Evolutionary conservation across 2,329 filamentous ascomycete species (phyloP).

Genomic region (Leptographium radiaticola): DNA sequence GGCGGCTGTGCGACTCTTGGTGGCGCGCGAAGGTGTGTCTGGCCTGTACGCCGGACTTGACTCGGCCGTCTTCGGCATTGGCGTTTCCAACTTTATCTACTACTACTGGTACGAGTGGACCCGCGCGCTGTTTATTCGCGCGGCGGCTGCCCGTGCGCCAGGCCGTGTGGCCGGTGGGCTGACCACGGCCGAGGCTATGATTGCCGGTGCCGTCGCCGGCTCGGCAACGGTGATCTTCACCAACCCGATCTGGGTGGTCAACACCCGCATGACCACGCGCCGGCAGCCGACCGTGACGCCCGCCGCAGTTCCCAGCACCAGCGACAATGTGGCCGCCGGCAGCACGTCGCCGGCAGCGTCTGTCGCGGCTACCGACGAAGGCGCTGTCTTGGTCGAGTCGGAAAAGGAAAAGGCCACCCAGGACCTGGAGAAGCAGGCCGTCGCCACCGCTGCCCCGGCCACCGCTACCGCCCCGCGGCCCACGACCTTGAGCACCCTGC

Average conservation of each 20-base stretch:
- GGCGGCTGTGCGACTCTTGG: conserved; percentile 70
- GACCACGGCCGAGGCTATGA: conserved; percentile 86
- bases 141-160: conserved; percentile 42
- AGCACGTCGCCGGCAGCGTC: background rate
- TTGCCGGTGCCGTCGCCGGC: conserved; percentile 85
- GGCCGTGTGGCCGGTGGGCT: conserved; percentile 69
- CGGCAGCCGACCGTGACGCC: conserved; percentile 34
- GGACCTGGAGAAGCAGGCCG: conserved; percentile 14
- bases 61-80: conserved; percentile 92
- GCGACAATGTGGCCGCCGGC: conserved; percentile 11
- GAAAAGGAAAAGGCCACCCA: conserved; percentile 16
- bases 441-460: background rate
- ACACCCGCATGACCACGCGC: conserved; percentile 93
- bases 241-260: conserved; percentile 98
- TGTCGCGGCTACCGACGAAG: conserved; percentile 5
- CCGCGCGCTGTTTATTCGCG: conserved; percentile 69
- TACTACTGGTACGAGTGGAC: conserved; percentile 99
- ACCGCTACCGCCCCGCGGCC: conserved; percentile 31
- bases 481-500: conserved; percentile 68
- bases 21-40: conserved; percentile 77
- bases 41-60: conserved; percentile 90
- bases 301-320: conserved; percentile 5
- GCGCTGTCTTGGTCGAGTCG: conserved; percentile 4
- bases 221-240: conserved; percentile 90
- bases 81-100: conserved; percentile 98